Conservation (phyloP, 805 yeast species). For the Dipodascopsis tothii region DNA sequence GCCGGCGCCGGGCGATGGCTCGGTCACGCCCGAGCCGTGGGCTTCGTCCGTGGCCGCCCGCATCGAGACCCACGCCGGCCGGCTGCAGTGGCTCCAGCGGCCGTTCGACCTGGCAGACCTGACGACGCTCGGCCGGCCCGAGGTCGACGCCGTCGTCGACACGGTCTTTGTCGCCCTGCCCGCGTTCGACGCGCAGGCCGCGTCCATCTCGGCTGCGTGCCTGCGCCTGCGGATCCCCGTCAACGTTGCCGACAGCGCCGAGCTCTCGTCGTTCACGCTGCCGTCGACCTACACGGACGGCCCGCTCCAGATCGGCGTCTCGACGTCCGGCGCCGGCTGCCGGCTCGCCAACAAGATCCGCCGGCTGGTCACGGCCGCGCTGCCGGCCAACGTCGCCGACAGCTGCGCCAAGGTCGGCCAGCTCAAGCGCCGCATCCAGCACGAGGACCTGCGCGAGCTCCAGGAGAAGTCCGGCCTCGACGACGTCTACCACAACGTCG, state of each 20-base stretch:
- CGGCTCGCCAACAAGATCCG: constrained; percentile 72
- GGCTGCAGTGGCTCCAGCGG: constrained; percentile 29
- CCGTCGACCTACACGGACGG: constrained; percentile 67
- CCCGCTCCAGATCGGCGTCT: constrained; percentile 69
- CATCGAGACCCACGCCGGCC: neutral
- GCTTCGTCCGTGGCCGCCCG: constrained; percentile 2
- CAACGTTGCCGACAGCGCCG: constrained; percentile 67
- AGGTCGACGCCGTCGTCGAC: constrained; percentile 63
- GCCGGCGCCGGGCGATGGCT: constrained; percentile 1
- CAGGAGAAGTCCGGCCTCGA: constrained; percentile 16
- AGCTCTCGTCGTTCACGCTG: constrained; percentile 65
- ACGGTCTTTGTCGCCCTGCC: constrained; percentile 59
- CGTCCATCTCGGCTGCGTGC: constrained; percentile 45
- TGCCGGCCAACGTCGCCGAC: constrained; percentile 65
- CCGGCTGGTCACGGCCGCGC: constrained; percentile 53
- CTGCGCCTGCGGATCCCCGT: constrained; percentile 65
- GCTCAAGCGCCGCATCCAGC: constrained; percentile 49
- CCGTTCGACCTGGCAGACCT: constrained; percentile 41
- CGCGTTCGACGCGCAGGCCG: constrained; percentile 23
- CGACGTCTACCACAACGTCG: constrained; percentile 31
- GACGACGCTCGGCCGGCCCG: constrained; percentile 49
- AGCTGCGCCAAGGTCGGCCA: constrained; percentile 64
- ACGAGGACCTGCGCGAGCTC: constrained; percentile 41
- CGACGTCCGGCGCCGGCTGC: constrained; percentile 87
- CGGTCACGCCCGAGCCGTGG: constrained; percentile 3